Percentiles rank a stretch among this genome's conserved stretches.
These are phyloP conservation scores for Lindgomyces ingoldianus DNA, from an alignment of 495 filamentous ascomycete genomes.

Conservation along the genomic window DNA sequence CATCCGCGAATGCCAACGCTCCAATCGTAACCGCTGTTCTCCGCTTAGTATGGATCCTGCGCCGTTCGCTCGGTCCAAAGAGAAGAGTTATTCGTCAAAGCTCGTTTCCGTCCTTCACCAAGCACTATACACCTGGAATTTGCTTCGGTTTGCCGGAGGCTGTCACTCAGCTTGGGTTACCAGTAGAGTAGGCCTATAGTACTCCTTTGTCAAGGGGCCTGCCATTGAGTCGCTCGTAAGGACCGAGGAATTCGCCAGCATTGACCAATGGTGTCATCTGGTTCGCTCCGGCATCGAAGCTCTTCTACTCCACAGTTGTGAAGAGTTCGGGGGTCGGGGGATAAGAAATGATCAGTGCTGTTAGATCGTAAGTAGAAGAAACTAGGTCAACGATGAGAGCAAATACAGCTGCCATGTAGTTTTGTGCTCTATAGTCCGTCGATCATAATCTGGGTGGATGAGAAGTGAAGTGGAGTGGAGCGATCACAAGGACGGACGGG, in stretches of 20 bases:
- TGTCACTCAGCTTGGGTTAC: constrained; percentile 3
- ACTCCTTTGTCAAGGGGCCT: background rate
- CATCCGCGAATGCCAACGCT: too few species aligned
- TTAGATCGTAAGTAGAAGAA: too few species aligned
- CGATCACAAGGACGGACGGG: too few species aligned
- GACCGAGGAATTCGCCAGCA: constrained; percentile 3
- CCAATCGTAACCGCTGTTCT: too few species aligned
- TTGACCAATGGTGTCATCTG: constrained; percentile 9
- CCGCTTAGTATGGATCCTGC: constrained; percentile 3
- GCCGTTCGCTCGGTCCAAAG: constrained; percentile 8
- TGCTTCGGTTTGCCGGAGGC: constrained; percentile 1
- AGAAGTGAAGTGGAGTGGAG: too few species aligned
- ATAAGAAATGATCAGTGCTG: too few species aligned
- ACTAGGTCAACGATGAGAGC: too few species aligned
- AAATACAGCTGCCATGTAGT: too few species aligned
- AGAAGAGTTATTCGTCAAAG: constrained; percentile 1
- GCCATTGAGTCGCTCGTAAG: constrained; percentile 8
- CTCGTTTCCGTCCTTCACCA: background rate
- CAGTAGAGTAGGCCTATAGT: constrained; percentile 11
- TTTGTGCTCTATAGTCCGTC: too few species aligned
- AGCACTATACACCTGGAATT: constrained; percentile 4
- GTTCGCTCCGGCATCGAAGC: constrained; percentile 2
- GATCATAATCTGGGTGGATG: too few species aligned
- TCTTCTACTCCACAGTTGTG: too few species aligned
- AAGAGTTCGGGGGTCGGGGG: too few species aligned